Evolutionary conservation across 352 stramenopile genomes (phyloP).

Genomic region (Pythium coloratum): DNA sequence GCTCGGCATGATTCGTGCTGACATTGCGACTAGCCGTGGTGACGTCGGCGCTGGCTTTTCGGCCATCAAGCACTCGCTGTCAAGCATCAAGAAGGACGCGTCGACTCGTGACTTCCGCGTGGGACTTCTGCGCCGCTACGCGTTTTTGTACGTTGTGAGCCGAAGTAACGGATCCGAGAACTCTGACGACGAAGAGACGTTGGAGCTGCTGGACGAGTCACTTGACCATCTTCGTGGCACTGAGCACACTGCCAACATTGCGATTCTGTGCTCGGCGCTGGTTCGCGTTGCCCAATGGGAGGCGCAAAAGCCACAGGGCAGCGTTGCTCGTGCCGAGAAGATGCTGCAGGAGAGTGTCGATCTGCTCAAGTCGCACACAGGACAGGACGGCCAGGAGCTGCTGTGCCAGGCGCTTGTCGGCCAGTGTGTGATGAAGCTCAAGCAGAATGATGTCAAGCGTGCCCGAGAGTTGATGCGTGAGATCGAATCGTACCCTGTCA

Average conservation of each 20-base stretch:
- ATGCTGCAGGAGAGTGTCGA: slow-evolving; percentile 20
- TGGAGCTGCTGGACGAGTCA: slow-evolving; percentile 24
- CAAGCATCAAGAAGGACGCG: slow-evolving; percentile 12
- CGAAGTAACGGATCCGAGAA: background rate
- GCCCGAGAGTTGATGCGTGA: slow-evolving; percentile 41
- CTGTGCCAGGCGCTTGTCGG: slow-evolving; percentile 53
- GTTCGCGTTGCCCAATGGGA: slow-evolving; percentile 26
- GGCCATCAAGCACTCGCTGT: slow-evolving; percentile 16
- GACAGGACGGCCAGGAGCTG: slow-evolving; percentile 23
- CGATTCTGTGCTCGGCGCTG: slow-evolving; percentile 14
- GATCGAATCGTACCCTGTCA: slow-evolving; percentile 40
- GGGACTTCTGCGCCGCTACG: slow-evolving; percentile 18
- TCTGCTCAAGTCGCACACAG: slow-evolving; percentile 10
- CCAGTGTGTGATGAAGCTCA: slow-evolving; percentile 60
- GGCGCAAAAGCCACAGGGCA: slow-evolving; percentile 10
- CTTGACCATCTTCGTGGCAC: slow-evolving; percentile 7
- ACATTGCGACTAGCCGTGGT: slow-evolving; percentile 10
- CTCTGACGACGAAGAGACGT: slow-evolving; percentile 6
- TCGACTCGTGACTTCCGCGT: slow-evolving; percentile 10
- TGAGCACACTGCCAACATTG: slow-evolving; percentile 2
- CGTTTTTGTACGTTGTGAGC: slow-evolving; percentile 20
- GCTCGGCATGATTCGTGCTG: slow-evolving; percentile 21
- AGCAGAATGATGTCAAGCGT: slow-evolving; percentile 32
- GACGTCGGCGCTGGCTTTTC: slow-evolving; percentile 3
- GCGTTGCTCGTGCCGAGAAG: slow-evolving; percentile 12